These are phyloP conservation scores for Candida sanyaensis DNA, from an alignment of 1,139 yeast genomes.

Conservation along the genomic window DNA sequence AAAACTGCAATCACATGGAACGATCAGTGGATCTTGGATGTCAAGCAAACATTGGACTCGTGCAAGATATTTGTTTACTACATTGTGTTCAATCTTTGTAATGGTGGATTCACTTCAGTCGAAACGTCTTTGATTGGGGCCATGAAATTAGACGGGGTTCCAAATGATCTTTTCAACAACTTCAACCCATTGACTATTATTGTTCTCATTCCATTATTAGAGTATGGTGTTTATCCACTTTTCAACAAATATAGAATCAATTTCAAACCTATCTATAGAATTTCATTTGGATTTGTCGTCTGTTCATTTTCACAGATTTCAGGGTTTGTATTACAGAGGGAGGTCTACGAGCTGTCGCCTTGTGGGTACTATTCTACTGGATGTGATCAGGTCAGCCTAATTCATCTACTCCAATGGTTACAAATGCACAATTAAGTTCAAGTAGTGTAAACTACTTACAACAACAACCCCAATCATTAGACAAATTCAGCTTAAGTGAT, in stretches of 20 bases:
- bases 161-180: slow-evolving; percentile 69
- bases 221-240: slow-evolving; percentile 58
- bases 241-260: slow-evolving; percentile 48
- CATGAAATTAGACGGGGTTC: slow-evolving; percentile 66
- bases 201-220: slow-evolving; percentile 63
- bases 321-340: slow-evolving; percentile 41
- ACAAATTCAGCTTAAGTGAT: too few species aligned
- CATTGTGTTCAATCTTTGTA: slow-evolving; percentile 62
- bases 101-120: slow-evolving; percentile 64
- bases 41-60: slow-evolving; percentile 57
- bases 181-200: slow-evolving; percentile 70
- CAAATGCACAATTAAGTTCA: too few species aligned
- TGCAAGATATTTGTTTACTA: slow-evolving; percentile 66
- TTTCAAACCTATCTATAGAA: slow-evolving; percentile 39
- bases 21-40: slow-evolving; percentile 63
- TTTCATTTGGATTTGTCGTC: slow-evolving; percentile 35
- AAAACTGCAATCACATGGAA: slow-evolving; percentile 44
- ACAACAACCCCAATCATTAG: too few species aligned
- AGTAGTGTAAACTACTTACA: too few species aligned
- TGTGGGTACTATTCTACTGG: slow-evolving; percentile 47
- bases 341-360: slow-evolving; percentile 36
- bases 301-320: slow-evolving; percentile 41
- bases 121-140: slow-evolving; percentile 69
- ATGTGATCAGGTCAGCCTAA: too few species aligned
- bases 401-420: too few species aligned